Conservation (phyloP, 2,329 filamentous ascomycete genomes). For the Aspergillus novoparasiticus region DNA sequence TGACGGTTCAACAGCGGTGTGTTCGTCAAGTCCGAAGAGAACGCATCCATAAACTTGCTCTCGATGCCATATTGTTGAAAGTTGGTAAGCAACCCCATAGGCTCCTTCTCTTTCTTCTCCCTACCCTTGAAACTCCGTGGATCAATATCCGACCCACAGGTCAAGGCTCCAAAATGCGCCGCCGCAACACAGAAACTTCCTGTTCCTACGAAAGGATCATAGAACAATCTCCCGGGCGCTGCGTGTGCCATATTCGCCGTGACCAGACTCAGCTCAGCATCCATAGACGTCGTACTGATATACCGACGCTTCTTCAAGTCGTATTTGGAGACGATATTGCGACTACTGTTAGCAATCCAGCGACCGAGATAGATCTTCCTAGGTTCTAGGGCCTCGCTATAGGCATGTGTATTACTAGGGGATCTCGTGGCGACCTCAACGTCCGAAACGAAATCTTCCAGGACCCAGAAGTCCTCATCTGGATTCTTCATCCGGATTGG, state of each 20-base stretch:
- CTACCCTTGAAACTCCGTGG: slow-evolving; percentile 79
- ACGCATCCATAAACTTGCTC: slow-evolving; percentile 70
- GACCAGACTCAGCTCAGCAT: slow-evolving; percentile 85
- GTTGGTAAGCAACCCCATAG: slow-evolving; percentile 62
- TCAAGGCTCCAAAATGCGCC: slow-evolving; percentile 82
- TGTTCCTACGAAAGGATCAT: slow-evolving; percentile 94
- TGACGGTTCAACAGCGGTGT: slow-evolving; percentile 65
- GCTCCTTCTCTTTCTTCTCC: slow-evolving; percentile 49
- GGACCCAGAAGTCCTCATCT: slow-evolving; percentile 74
- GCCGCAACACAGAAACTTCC: slow-evolving; percentile 90
- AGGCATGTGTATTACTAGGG: slow-evolving; percentile 7
- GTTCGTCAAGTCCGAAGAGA: slow-evolving; percentile 86
- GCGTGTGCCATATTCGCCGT: slow-evolving; percentile 90
- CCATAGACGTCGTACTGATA: slow-evolving; percentile 97
- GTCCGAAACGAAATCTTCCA: slow-evolving; percentile 75
- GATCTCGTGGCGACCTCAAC: slow-evolving; percentile 14
- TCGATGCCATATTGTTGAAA: slow-evolving; percentile 80
- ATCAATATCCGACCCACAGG: slow-evolving; percentile 90
- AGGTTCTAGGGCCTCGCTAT: slow-evolving; percentile 53
- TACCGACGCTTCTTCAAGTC: slow-evolving; percentile 92
- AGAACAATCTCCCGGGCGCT: slow-evolving; percentile 80
- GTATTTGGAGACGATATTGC: slow-evolving; percentile 71
- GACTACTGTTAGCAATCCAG: slow-evolving; percentile 65
- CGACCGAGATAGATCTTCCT: slow-evolving; percentile 72
- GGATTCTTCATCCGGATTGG: slow-evolving; percentile 75